These are phyloP conservation scores for Corynespora cassiicola DNA, from an alignment of 2,329 filamentous ascomycete species.

Conservation along the genomic window DNA sequence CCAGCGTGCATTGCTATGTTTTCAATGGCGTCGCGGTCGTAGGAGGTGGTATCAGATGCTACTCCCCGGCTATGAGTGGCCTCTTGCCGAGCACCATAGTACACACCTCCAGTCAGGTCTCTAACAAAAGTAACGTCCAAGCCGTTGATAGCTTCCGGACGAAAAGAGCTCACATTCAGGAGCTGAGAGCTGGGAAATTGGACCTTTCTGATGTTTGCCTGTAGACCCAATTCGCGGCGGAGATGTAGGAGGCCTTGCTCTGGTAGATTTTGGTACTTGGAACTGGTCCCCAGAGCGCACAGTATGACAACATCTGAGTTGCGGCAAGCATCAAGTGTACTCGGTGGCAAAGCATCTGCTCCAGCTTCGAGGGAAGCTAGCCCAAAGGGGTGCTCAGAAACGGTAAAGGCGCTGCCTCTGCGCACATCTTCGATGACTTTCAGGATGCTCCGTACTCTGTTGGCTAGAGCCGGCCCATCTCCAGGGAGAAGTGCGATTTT, in stretches of 20 bases:
- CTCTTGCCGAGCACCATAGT: background rate
- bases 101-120: conserved; percentile 1
- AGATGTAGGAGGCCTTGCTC: background rate
- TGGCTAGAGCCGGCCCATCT: background rate
- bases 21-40: background rate
- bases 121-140: conserved; percentile 1
- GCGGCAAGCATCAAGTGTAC: too few species aligned
- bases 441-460: too few species aligned
- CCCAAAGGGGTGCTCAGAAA: too few species aligned
- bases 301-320: too few species aligned
- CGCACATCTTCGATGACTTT: too few species aligned
- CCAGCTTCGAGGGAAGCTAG: too few species aligned
- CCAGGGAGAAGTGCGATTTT: conserved; percentile 1
- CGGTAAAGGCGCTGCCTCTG: too few species aligned
- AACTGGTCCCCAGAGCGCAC: too few species aligned
- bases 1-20: background rate
- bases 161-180: background rate
- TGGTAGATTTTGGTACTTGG: background rate
- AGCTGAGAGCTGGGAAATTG: conserved; percentile 1
- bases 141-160: background rate
- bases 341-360: too few species aligned
- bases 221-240: background rate
- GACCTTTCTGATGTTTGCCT: conserved; percentile 1
- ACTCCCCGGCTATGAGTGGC: background rate
- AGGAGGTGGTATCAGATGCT: background rate